Percentiles rank a stretch among this genome's conserved stretches.
These are phyloP conservation scores for Candida incommunis DNA, from an alignment of 805 yeast species.

Conservation along the genomic window DNA sequence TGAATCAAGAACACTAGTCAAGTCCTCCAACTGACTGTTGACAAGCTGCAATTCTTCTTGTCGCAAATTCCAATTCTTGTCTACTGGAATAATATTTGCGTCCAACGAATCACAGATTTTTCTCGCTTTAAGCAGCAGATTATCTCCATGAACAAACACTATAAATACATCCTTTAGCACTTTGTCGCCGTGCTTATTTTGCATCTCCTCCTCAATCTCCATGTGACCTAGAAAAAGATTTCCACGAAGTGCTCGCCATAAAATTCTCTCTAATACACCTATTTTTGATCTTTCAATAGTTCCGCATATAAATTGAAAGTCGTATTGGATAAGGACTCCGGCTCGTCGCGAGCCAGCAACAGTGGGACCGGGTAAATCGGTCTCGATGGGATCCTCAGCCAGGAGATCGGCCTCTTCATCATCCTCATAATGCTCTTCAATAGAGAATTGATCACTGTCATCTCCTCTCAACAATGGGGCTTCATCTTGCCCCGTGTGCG, in stretches of 20 bases:
- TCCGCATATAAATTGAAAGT: slow-evolving; percentile 54
- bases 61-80: slow-evolving; percentile 29
- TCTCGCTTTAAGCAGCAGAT: slow-evolving; percentile 53
- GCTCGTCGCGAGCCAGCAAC: slow-evolving; percentile 5
- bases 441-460: slow-evolving; percentile 9
- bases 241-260: slow-evolving; percentile 91
- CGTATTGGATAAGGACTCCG: slow-evolving; percentile 8
- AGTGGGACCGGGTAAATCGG: background rate
- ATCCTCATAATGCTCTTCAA: slow-evolving; percentile 11
- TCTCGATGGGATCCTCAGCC: background rate
- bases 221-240: slow-evolving; percentile 66
- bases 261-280: slow-evolving; percentile 58
- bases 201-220: slow-evolving; percentile 53
- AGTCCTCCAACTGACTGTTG: slow-evolving; percentile 35
- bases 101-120: slow-evolving; percentile 82
- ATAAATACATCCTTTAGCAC: slow-evolving; percentile 72
- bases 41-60: slow-evolving; percentile 23
- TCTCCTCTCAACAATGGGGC: slow-evolving; percentile 23
- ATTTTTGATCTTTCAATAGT: slow-evolving; percentile 62
- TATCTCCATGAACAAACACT: slow-evolving; percentile 80
- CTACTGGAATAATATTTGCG: slow-evolving; percentile 57
- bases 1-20: slow-evolving; percentile 45
- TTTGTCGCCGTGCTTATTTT: slow-evolving; percentile 40
- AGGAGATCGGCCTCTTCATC: slow-evolving; percentile 2
- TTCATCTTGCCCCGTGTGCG: slow-evolving; percentile 17